phyloP scores from a whole-genome alignment of 1,284 basidiomycete species.

The Melampsora occidentalis region DNA sequence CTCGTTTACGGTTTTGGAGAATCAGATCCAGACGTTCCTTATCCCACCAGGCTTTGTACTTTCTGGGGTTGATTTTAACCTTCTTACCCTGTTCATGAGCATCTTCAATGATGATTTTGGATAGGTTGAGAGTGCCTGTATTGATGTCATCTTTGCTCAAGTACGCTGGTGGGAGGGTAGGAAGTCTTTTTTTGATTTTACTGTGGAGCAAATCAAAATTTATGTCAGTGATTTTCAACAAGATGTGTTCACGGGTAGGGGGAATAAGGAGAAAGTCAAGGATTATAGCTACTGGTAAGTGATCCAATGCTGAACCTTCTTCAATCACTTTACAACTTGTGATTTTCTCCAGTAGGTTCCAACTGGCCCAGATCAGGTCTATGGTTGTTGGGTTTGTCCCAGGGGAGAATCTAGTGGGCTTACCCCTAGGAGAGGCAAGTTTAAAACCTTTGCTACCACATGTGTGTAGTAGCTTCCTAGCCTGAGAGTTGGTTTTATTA shows the following conservation, averaged over 20 bases:
- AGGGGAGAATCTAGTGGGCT: too few relatives aligned
- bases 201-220: background rate
- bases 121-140: too few relatives aligned
- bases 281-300: too few relatives aligned
- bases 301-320: too few relatives aligned
- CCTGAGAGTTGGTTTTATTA: background rate
- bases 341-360: background rate
- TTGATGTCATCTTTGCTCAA: background rate
- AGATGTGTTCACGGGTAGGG: too few relatives aligned
- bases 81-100: background rate
- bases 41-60: slow-evolving; percentile 9
- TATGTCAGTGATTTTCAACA: background rate
- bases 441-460: background rate
- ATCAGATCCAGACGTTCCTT: background rate
- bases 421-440: too few relatives aligned
- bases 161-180: background rate
- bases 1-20: background rate
- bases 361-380: slow-evolving; percentile 7
- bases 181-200: background rate
- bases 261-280: too few relatives aligned
- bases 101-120: too few relatives aligned
- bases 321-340: background rate
- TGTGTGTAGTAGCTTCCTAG: background rate
- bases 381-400: background rate
- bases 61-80: background rate